phyloP scores from a whole-genome alignment of 2,329 filamentous ascomycete species.

The Calonectria pauciramosa region DNA sequence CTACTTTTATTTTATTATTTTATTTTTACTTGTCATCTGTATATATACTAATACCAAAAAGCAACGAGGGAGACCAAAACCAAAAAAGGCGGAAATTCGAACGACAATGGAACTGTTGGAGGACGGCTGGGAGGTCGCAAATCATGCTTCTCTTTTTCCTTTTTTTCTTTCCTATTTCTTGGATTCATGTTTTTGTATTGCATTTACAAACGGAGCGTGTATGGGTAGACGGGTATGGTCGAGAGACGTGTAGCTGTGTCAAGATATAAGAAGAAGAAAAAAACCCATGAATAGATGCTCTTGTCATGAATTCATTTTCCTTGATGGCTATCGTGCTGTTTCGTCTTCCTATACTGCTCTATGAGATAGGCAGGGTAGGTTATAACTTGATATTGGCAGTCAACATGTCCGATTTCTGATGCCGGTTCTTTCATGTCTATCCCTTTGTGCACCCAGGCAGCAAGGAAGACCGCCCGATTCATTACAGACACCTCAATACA shows the following conservation, averaged over 20 bases:
- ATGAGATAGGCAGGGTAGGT: neutral
- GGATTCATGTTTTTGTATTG: neutral
- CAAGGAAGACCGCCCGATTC: neutral
- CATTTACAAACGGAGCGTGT: slow-evolving; percentile 8
- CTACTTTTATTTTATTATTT: neutral
- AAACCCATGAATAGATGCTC: neutral
- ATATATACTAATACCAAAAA: slow-evolving; percentile 23
- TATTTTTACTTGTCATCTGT: neutral
- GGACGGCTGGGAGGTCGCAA: neutral
- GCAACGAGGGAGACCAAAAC: neutral
- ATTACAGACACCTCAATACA: neutral
- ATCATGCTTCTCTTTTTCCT: neutral
- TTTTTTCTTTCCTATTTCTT: neutral
- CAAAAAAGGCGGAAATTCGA: slow-evolving; percentile 9
- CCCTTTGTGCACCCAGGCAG: neutral
- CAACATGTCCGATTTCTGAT: neutral
- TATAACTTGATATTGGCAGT: neutral
- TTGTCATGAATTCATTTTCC: neutral
- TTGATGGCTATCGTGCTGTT: neutral
- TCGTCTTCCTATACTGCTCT: neutral
- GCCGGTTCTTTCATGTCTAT: neutral
- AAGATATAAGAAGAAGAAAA: neutral
- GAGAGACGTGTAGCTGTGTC: neutral
- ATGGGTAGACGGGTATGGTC: neutral
- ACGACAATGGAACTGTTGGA: neutral